phyloP scores from a whole-genome alignment of 768 basidiomycete species.

The Amanita jacksonii region DNA sequence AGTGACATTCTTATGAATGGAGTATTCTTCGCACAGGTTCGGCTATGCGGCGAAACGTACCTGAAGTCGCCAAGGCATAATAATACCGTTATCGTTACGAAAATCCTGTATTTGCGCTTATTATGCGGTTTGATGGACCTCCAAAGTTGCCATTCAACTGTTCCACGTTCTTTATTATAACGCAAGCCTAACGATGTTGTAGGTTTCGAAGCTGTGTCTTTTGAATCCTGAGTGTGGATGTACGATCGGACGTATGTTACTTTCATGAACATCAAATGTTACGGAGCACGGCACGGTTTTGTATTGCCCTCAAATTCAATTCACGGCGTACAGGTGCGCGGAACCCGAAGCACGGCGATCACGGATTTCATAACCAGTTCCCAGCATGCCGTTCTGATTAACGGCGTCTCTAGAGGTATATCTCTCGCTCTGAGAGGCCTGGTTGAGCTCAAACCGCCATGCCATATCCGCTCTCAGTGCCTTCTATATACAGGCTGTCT shows the following conservation, averaged over 20 bases:
- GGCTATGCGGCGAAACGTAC: not conserved
- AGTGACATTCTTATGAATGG: not conserved
- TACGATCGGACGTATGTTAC: not conserved
- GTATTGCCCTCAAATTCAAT: not conserved
- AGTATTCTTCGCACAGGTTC: not conserved
- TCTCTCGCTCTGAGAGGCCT: not conserved
- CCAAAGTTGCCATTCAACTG: not conserved
- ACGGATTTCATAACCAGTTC: slow-evolving; percentile 12
- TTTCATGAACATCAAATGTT: not conserved
- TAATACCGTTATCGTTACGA: not conserved
- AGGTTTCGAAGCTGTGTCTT: not conserved
- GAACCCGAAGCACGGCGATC: slow-evolving; percentile 22
- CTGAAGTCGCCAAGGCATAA: not conserved
- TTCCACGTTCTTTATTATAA: not conserved
- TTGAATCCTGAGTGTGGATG: not conserved
- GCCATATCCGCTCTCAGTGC: slow-evolving; percentile 10
- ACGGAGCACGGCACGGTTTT: slow-evolving; percentile 1
- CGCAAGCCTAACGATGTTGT: not conserved
- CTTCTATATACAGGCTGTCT: slow-evolving; percentile 15
- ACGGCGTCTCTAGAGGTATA: slow-evolving; percentile 4
- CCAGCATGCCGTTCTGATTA: slow-evolving; percentile 11
- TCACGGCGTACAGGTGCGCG: not conserved
- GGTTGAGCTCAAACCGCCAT: slow-evolving; percentile 4
- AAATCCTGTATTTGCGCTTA: slow-evolving; percentile 1
- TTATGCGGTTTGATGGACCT: slow-evolving; percentile 2